Conservation (phyloP, 176 grass and related monocot genomes). For the Elaeis guineensis region DNA sequence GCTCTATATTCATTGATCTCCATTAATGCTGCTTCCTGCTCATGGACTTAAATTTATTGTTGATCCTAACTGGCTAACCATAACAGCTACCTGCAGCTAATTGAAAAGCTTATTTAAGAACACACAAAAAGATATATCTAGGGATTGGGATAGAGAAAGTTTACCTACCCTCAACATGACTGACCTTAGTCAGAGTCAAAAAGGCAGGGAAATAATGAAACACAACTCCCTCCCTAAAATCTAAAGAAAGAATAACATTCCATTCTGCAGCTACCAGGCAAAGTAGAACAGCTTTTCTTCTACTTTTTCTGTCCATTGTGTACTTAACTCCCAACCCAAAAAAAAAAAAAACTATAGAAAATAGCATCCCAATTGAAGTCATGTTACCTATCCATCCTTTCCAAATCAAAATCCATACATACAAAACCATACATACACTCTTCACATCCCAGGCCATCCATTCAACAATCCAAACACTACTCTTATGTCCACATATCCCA, state of each 20-base stretch:
- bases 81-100: no score
- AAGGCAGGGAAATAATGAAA: not conserved
- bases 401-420: constrained; percentile 10
- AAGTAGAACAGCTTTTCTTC: constrained; percentile 27
- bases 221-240: not conserved
- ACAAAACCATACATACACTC: not conserved
- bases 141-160: no score
- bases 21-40: no score
- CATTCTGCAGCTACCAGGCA: constrained; percentile 32
- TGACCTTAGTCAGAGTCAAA: not conserved
- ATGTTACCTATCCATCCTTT: constrained; percentile 5
- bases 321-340: constrained; percentile 29
- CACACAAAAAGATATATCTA: no score
- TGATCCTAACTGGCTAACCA: no score
- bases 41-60: no score
- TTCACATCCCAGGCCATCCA: not conserved
- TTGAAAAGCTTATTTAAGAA: no score
- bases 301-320: constrained; percentile 6
- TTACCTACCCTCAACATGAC: no score
- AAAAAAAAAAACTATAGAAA: not conserved
- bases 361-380: not conserved
- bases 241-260: constrained; percentile 38
- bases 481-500: not conserved
- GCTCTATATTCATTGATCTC: no score
- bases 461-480: not conserved